phyloP scores from a whole-genome alignment of 805 yeast species.

The Huiozyma naganishii region DNA sequence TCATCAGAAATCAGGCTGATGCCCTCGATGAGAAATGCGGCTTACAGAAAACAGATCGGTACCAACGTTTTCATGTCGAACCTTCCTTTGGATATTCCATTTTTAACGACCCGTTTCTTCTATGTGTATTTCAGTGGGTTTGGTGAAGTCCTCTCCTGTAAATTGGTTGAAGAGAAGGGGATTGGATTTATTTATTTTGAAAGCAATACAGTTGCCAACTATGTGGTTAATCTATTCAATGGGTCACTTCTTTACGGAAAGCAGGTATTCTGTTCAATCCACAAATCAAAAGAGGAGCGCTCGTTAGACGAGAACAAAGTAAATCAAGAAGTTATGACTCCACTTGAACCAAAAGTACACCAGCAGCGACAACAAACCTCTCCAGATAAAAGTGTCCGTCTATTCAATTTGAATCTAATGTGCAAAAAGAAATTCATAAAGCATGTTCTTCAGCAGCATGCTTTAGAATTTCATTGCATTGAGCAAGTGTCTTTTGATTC shows the following conservation, averaged over 20 bases:
- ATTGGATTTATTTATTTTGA: conserved; percentile 35
- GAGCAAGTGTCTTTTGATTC: conserved; percentile 11
- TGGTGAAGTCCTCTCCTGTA: conserved; percentile 38
- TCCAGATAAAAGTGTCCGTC: conserved; percentile 4
- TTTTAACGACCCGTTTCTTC: conserved; percentile 34
- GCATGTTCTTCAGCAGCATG: conserved; percentile 18
- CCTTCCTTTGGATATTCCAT: conserved; percentile 26
- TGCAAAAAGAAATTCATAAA: conserved; percentile 20
- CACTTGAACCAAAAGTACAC: too few relatives aligned
- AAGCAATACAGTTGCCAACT: conserved; percentile 25
- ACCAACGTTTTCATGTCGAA: conserved; percentile 42
- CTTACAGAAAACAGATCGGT: conserved; percentile 34
- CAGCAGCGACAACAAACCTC: too few relatives aligned
- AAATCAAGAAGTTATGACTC: too few relatives aligned
- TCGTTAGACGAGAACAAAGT: too few relatives aligned
- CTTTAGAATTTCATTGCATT: conserved; percentile 12
- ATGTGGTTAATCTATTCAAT: conserved; percentile 27
- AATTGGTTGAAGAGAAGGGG: conserved; percentile 28
- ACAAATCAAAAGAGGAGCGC: not conserved
- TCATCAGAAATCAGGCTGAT: conserved; percentile 42
- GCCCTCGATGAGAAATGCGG: conserved; percentile 41
- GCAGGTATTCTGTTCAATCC: conserved; percentile 19
- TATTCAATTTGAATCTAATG: conserved; percentile 21
- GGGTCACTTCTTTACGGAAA: conserved; percentile 22
- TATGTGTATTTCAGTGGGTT: conserved; percentile 39